Evolutionary conservation across 1,139 yeast genomes (phyloP), one percentile per base, ranked within the genome.

Genomic region (Hemisphaericaspora subhashii): DNA sequence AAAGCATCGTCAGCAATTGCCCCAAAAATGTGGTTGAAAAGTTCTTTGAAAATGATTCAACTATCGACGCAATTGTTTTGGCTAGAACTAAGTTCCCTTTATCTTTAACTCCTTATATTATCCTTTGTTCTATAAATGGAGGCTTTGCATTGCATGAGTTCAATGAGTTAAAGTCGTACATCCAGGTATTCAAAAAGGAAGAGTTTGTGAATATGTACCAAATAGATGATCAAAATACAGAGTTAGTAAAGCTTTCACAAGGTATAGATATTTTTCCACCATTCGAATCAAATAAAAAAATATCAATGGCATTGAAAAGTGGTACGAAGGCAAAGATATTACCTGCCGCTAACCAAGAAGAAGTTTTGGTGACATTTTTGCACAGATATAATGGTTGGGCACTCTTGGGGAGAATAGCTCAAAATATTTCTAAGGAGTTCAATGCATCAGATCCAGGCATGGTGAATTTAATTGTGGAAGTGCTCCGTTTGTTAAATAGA

Each of bases 331-430:
- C 92, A 3, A 83, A 83, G 48, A 61, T 86, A 1, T 60, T 87
- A 23, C 79, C 86, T 1, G 60, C 78, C 2, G 53, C 68, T 2
- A 55, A 55, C 12, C 59, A 62, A 3, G 64, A 64, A 23, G 70
- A 66, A 25, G 72, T 81, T 5, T 70, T 86, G 30, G 84, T 85
- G 1, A 74, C 88, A 22, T 89, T 92, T 65, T 65, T 83, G 31
- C 79, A 84, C 56, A 72, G 75, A 5, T 88, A 82, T 54, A 86
- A 82, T 55, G 98, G 97, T 0, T 88, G 97, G 96, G 77, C 94
- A 0, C 66, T 86, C 31, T 52, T 90, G 25, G 97, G 97, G 1
- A 74, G 95, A 49, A 65, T 86, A 0, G 59, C 90, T 22, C 90
- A 85, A 48, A 84, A 83, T 48, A 57, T 83, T 7, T 67, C 81